Evolutionary conservation across 257 asterid species (phyloP).

Genomic region (Nemophila menziesii): DNA sequence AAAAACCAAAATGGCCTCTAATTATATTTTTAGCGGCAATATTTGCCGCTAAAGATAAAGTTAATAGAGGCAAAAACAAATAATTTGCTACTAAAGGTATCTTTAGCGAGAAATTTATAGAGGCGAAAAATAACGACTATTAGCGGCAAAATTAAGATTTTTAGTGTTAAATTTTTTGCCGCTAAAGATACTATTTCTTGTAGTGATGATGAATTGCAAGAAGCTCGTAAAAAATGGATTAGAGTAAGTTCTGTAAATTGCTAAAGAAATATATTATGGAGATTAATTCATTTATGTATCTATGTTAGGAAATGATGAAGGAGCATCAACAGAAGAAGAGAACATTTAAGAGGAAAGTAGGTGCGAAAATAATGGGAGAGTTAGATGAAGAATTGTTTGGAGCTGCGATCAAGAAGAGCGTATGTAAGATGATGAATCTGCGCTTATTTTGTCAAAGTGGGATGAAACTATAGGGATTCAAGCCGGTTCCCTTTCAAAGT

Average conservation of each 20-base stretch:
- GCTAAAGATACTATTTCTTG: too few species aligned
- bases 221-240: slow-evolving; percentile 10
- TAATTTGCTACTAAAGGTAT: too few species aligned
- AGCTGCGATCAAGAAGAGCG: slow-evolving; percentile 1
- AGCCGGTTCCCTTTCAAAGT: slow-evolving; percentile 15
- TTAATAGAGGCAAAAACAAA: too few species aligned
- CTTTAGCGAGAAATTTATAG: too few species aligned
- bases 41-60: too few species aligned
- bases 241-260: neutral
- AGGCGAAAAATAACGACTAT: too few species aligned
- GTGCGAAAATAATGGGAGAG: slow-evolving; percentile 16
- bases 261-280: neutral
- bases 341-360: neutral
- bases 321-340: neutral
- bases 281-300: neutral
- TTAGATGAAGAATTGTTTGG: slow-evolving; percentile 4
- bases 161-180: too few species aligned
- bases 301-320: slow-evolving; percentile 7
- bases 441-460: slow-evolving; percentile 9
- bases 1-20: too few species aligned
- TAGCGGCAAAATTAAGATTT: too few species aligned
- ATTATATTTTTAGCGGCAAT: too few species aligned
- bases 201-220: slow-evolving; percentile 13
- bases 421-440: slow-evolving; percentile 4
- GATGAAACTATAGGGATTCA: slow-evolving; percentile 1